Evolutionary conservation across 768 basidiomycete genomes (phyloP).

Genomic region (Leccinum broughii): DNA sequence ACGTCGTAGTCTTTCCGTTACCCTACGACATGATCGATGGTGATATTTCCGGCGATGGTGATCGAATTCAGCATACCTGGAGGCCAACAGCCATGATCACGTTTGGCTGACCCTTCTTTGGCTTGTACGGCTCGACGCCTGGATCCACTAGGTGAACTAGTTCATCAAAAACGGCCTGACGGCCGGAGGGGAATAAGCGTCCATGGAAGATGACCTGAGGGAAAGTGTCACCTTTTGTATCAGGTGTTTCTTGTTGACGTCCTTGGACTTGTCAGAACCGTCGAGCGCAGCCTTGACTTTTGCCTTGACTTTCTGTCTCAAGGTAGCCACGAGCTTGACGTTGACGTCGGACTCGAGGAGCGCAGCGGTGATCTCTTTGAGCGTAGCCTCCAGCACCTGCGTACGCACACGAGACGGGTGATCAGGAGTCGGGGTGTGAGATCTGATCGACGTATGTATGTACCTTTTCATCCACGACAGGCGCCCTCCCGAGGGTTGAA

Average conservation of each 20-base stretch:
- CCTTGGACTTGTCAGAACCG: conserved; percentile 70
- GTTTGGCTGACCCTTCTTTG: conserved; percentile 91
- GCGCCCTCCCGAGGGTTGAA: conserved; percentile 80
- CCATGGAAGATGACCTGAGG: not conserved
- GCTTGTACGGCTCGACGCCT: conserved; percentile 93
- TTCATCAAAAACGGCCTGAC: conserved; percentile 93
- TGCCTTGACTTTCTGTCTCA: conserved; percentile 86
- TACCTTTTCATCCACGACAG: conserved; percentile 92
- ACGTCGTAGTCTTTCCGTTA: conserved; percentile 98
- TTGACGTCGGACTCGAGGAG: conserved; percentile 97
- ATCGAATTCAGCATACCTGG: conserved; percentile 55
- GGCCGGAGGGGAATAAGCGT: conserved; percentile 15
- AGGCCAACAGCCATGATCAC: conserved; percentile 98
- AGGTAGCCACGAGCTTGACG: conserved; percentile 87
- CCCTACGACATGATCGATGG: conserved; percentile 52
- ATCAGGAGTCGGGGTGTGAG: not conserved
- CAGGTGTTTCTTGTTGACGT: conserved; percentile 79
- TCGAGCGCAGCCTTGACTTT: conserved; percentile 86
- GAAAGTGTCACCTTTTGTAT: conserved; percentile 75
- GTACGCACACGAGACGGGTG: conserved; percentile 6
- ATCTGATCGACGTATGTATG: conserved; percentile 30
- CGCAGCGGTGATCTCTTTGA: conserved; percentile 95
- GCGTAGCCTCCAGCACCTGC: conserved; percentile 88
- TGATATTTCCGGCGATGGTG: not conserved
- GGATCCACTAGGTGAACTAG: conserved; percentile 94